Conservation (phyloP, 352 stramenopile species). For the Phytophthora chlamydospora region DNA sequence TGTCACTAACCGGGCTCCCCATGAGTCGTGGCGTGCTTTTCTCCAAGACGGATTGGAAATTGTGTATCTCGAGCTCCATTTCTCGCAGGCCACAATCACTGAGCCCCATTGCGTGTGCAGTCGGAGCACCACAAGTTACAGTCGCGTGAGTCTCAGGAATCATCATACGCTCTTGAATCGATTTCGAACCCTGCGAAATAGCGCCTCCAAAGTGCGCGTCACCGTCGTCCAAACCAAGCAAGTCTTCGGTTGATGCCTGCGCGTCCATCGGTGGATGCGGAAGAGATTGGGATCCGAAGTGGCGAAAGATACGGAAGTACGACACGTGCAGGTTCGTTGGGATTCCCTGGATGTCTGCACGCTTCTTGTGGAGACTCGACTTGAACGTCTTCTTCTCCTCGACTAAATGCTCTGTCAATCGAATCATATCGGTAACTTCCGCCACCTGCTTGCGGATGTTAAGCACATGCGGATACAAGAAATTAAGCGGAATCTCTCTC, state of each 20-base stretch:
- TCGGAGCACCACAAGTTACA: constrained; percentile 82
- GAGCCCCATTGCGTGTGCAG: constrained; percentile 80
- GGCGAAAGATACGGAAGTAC: constrained; percentile 80
- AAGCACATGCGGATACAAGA: constrained; percentile 76
- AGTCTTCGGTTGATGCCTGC: constrained; percentile 56
- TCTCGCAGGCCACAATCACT: constrained; percentile 78
- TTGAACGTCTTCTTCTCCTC: constrained; percentile 86
- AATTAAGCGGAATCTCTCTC: constrained; percentile 68
- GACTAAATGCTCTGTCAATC: constrained; percentile 63
- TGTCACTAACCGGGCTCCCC: constrained; percentile 35
- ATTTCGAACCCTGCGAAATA: constrained; percentile 21
- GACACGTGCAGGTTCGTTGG: constrained; percentile 87
- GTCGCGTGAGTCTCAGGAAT: constrained; percentile 68
- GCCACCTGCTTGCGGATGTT: constrained; percentile 69
- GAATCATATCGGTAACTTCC: constrained; percentile 73
- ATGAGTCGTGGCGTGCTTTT: constrained; percentile 56
- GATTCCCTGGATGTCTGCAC: constrained; percentile 79
- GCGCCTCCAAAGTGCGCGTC: constrained; percentile 15
- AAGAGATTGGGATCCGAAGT: constrained; percentile 47
- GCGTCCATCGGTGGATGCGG: constrained; percentile 20
- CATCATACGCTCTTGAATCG: constrained; percentile 49
- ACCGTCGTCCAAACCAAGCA: constrained; percentile 51
- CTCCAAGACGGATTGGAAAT: constrained; percentile 64
- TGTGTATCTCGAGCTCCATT: constrained; percentile 85
- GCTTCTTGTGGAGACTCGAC: constrained; percentile 83